Percentiles rank a stretch among this genome's conserved stretches.
phyloP scores from a whole-genome alignment of 2,329 filamentous ascomycete genomes.

The Davidsoniella australis region DNA sequence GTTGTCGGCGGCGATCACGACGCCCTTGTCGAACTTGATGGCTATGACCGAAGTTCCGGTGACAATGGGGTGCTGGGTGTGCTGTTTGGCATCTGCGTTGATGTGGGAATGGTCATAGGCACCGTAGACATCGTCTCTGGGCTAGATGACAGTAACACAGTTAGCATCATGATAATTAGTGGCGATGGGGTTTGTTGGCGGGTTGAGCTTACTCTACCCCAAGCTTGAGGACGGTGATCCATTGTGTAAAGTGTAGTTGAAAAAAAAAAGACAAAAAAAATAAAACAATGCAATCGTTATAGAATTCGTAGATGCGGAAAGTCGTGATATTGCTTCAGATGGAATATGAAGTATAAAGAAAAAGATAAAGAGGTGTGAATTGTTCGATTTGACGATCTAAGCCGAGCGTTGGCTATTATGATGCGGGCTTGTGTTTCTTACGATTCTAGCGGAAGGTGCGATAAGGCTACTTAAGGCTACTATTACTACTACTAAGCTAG shows the following conservation, averaged over 20 bases:
- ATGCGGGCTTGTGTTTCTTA: neutral
- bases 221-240: conserved; percentile 58
- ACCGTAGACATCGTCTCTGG: conserved; percentile 93
- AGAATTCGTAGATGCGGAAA: no score
- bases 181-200: neutral
- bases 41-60: conserved; percentile 92
- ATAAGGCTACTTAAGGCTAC: conserved; percentile 5
- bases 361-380: no score
- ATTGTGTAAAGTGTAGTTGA: conserved; percentile 24
- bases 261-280: neutral
- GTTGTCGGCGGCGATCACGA: conserved; percentile 95
- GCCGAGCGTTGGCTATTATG: neutral
- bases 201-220: conserved; percentile 46
- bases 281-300: no score
- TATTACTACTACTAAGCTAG: neutral
- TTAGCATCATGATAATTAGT: conserved; percentile 12
- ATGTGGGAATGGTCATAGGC: conserved; percentile 81
- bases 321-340: no score
- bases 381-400: neutral
- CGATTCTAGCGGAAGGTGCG: neutral
- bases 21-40: conserved; percentile 89
- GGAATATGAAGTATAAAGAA: no score
- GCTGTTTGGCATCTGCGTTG: conserved; percentile 55
- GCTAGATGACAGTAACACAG: conserved; percentile 33
- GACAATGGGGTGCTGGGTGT: conserved; percentile 84